These are phyloP conservation scores for Phytophthora cryptogea DNA, from an alignment of 352 stramenopile genomes.

Conservation along the genomic window DNA sequence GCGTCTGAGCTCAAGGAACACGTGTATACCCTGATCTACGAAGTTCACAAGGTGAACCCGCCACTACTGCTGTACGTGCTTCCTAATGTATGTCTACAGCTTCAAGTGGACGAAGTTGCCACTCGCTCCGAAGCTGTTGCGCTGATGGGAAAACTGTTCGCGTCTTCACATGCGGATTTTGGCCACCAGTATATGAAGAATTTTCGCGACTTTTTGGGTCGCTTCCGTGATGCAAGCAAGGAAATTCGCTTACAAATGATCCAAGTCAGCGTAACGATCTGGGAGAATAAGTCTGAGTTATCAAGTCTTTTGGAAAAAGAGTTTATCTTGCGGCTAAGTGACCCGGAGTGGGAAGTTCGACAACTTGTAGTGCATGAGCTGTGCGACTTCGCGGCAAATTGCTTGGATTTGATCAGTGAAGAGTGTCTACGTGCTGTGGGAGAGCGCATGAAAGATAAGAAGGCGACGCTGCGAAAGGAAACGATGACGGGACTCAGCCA, in stretches of 20 bases:
- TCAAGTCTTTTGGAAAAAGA: constrained; percentile 68
- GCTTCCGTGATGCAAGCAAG: constrained; percentile 88
- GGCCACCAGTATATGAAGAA: constrained; percentile 81
- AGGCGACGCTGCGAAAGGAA: constrained; percentile 77
- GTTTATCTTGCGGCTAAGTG: constrained; percentile 68
- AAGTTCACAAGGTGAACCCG: constrained; percentile 83
- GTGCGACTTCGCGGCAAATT: constrained; percentile 79
- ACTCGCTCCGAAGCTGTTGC: constrained; percentile 79
- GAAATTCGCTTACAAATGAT: constrained; percentile 89
- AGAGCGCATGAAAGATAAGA: constrained; percentile 91
- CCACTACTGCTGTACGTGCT: constrained; percentile 79
- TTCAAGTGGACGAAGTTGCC: constrained; percentile 86
- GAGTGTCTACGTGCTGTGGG: constrained; percentile 73
- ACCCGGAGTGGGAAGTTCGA: constrained; percentile 86
- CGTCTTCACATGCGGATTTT: constrained; percentile 73
- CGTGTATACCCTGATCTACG: constrained; percentile 82
- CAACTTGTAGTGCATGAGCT: constrained; percentile 77
- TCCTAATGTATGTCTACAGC: constrained; percentile 85
- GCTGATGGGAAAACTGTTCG: constrained; percentile 81
- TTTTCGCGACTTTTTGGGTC: constrained; percentile 84
- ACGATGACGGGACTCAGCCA: constrained; percentile 89
- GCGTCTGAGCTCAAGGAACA: constrained; percentile 75
- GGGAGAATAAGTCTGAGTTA: constrained; percentile 71
- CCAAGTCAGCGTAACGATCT: constrained; percentile 69
- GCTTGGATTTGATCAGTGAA: constrained; percentile 67